phyloP scores from a whole-genome alignment of 2,329 filamentous ascomycete genomes.

The Blastomyces silverae region DNA sequence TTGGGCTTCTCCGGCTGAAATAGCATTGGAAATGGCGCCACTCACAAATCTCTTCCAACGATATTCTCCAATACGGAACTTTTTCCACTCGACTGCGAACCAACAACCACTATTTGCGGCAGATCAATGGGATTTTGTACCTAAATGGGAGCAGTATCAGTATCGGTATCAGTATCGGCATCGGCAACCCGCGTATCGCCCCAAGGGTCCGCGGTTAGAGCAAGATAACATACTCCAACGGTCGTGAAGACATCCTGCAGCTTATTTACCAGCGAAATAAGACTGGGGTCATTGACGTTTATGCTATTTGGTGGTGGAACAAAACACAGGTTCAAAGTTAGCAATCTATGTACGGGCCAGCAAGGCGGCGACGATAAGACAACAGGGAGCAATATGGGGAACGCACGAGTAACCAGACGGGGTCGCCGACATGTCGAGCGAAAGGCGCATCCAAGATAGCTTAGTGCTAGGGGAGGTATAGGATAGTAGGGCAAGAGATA shows the following conservation, averaged over 20 bases:
- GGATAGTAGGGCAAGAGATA: not conserved
- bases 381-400: conserved; percentile 22
- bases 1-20: conserved; percentile 8
- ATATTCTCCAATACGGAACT: conserved; percentile 99
- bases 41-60: conserved; percentile 96
- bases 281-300: conserved; percentile 63
- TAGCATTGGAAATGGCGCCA: conserved; percentile 23
- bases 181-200: not conserved
- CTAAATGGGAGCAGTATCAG: conserved; percentile 33
- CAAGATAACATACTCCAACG: conserved; percentile 61
- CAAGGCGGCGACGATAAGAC: conserved; percentile 16
- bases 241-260: conserved; percentile 99
- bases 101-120: conserved; percentile 95
- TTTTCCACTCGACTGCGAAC: conserved; percentile 98
- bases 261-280: conserved; percentile 89
- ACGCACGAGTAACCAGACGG: conserved; percentile 43
- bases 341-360: conserved; percentile 18
- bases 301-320: conserved; percentile 44
- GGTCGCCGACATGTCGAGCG: conserved; percentile 40
- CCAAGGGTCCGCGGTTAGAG: not conserved
- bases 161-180: not conserved
- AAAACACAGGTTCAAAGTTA: conserved; percentile 8
- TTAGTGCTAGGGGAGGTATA: not conserved
- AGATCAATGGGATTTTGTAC: conserved; percentile 99
- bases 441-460: conserved; percentile 14